Evolutionary conservation across 2,329 filamentous ascomycete genomes (phyloP).

Genomic region (Orbilia ellipsospora): DNA sequence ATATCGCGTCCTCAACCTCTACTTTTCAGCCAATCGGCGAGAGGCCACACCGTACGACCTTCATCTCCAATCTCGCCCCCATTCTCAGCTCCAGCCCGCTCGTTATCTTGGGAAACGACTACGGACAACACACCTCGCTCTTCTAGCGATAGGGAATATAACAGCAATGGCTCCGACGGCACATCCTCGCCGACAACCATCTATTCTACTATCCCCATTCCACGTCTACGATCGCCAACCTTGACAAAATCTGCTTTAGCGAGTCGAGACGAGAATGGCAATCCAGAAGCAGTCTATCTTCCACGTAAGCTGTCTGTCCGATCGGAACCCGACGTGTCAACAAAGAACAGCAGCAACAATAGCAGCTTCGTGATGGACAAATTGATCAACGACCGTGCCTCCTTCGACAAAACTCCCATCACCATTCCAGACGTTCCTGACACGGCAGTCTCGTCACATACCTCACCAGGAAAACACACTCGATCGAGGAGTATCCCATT

Average conservation of each 20-base stretch:
- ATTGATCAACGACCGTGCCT: slow-evolving; percentile 1
- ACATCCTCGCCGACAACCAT: slow-evolving; percentile 51
- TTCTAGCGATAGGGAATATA: slow-evolving; percentile 50
- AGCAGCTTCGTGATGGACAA: slow-evolving; percentile 41
- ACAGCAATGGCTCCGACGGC: slow-evolving; percentile 43
- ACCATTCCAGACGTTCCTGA: slow-evolving; percentile 21
- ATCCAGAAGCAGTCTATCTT: slow-evolving; percentile 20
- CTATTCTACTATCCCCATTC: slow-evolving; percentile 39
- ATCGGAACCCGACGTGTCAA: slow-evolving; percentile 13
- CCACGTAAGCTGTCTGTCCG: slow-evolving; percentile 26
- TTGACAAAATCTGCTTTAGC: slow-evolving; percentile 48
- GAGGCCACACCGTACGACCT: slow-evolving; percentile 11
- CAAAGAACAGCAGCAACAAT: slow-evolving; percentile 28
- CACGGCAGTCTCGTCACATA: slow-evolving; percentile 8
- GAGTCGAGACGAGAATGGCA: slow-evolving; percentile 39
- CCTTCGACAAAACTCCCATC: slow-evolving; percentile 10
- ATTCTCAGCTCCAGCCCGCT: slow-evolving; percentile 42
- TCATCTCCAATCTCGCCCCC: slow-evolving; percentile 31
- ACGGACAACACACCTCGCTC: slow-evolving; percentile 41
- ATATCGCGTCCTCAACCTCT: slow-evolving; percentile 48
- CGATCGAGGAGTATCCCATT: slow-evolving; percentile 31
- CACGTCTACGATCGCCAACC: slow-evolving; percentile 38
- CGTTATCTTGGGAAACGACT: slow-evolving; percentile 44
- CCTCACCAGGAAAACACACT: slow-evolving; percentile 3
- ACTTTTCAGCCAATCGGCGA: slow-evolving; percentile 5